Conservation (phyloP, 148 eudicot species). For the Chenopodium album region DNA sequence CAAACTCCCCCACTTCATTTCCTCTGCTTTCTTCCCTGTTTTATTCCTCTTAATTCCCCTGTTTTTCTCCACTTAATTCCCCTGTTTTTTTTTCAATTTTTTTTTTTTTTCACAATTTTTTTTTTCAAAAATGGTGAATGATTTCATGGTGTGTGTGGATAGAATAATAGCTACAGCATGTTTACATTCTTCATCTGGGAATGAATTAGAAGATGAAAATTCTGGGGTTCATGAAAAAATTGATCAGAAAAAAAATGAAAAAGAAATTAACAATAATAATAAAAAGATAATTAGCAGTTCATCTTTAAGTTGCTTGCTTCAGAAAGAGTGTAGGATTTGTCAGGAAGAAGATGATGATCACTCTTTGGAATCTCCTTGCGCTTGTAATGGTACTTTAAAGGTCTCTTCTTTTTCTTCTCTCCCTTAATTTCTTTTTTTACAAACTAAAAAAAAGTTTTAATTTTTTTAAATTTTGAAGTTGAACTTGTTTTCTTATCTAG, state of each 20-base stretch:
- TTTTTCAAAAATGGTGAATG: conserved; percentile 44
- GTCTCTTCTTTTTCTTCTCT: conserved; percentile 25
- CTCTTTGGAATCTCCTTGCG: conserved; percentile 73
- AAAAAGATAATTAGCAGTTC: neutral
- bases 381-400: conserved; percentile 91
- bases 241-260: neutral
- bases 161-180: conserved; percentile 49
- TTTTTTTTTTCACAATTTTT: neutral
- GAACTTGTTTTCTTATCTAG: neutral
- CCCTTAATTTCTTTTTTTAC: too few relatives aligned
- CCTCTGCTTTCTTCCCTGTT: too few relatives aligned
- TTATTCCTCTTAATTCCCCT: conserved; percentile 4
- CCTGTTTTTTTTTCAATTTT: neutral
- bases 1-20: conserved; percentile 1
- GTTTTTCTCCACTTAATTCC: neutral
- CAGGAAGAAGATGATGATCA: conserved; percentile 74
- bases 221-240: conserved; percentile 6
- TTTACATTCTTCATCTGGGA: conserved; percentile 25
- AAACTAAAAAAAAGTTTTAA: too few relatives aligned
- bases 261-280: neutral
- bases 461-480: neutral
- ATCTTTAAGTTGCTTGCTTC: neutral
- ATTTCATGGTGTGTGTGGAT: conserved; percentile 67
- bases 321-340: conserved; percentile 80
- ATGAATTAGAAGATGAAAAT: conserved; percentile 18